Evolutionary conservation across 371 early-diverging fungal species (phyloP), one percentile per base, ranked within the genome.

Genomic region (Gilbertella persicaria): DNA sequence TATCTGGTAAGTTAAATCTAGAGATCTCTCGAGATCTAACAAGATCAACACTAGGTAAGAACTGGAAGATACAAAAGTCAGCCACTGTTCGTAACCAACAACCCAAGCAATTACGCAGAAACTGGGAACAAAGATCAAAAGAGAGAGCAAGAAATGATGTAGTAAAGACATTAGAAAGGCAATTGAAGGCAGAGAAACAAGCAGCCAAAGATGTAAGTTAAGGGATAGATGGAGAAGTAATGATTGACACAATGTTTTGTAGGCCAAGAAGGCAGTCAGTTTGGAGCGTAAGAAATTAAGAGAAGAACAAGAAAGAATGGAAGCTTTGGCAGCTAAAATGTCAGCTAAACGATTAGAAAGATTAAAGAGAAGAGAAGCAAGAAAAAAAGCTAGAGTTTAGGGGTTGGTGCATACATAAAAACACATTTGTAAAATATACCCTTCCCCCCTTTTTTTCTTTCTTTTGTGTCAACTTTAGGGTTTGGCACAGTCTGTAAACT

Each of bases 261-360:
- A 84, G 84, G 71, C 80, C 57, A 82, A 80, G 62, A 67, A 78
- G 43, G 78, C 76, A 36, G 79, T 78, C 43, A 84, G 75, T 13
- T 63, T 75, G 60, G 84, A 84, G 50, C 78, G 84, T 52, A 79
- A 71, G 45, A 77, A 75, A 68, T 73, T 82, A 37, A 66, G 75
- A 64, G 84, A 82, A 61, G 84, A 84, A 44, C 79, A 84, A 62
- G 84, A 79, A 52, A 69, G 84, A 42, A 66, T 75, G 50, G 84
- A 81, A 30, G 68, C 60, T 45, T 54, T 82, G 49, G 80, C 81
- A 29, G 60, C 60, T 20, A 64, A 59, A 43, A 64, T 64, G 60
- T 64, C 60, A 43, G 65, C 60, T 28, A 60, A 64, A 44, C 47
- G 64, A 52, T 50, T 60, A 24, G 60, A 45, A 28, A 64, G 60